Percentiles rank a stretch among this genome's conserved stretches.
These are phyloP conservation scores for Coriolopsis trogii DNA, from an alignment of 1,284 basidiomycete genomes.

Conservation along the genomic window DNA sequence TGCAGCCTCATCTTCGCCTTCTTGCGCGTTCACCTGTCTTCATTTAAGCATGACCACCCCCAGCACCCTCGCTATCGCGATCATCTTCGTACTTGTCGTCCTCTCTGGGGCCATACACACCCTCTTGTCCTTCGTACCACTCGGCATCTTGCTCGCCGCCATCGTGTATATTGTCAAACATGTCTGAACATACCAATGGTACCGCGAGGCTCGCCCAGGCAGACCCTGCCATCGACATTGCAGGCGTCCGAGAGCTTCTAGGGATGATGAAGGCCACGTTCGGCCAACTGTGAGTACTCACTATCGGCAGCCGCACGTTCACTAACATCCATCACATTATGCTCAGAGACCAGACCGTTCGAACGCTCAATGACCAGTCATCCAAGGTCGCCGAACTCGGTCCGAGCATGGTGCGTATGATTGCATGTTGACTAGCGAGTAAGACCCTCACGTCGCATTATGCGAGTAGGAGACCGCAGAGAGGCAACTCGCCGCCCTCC, in stretches of 20 bases:
- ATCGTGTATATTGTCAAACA: background rate
- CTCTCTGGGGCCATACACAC: slow-evolving; percentile 2
- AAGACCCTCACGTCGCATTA: background rate
- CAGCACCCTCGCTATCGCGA: slow-evolving; percentile 10
- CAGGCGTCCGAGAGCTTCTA: slow-evolving; percentile 24
- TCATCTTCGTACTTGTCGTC: slow-evolving; percentile 16
- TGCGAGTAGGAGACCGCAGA: slow-evolving; percentile 36
- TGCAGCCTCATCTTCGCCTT: background rate
- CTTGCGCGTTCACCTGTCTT: background rate
- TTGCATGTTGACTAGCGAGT: background rate
- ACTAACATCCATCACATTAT: background rate
- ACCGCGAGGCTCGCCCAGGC: background rate
- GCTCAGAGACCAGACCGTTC: slow-evolving; percentile 34
- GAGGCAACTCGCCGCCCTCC: slow-evolving; percentile 31
- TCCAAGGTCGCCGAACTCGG: slow-evolving; percentile 32
- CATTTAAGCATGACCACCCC: slow-evolving; percentile 13
- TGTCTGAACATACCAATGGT: background rate
- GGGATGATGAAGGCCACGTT: slow-evolving; percentile 26
- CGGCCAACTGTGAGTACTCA: slow-evolving; percentile 22
- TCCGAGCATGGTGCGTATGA: slow-evolving; percentile 33
- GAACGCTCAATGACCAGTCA: slow-evolving; percentile 35
- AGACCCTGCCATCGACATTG: slow-evolving; percentile 16
- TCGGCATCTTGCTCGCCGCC: slow-evolving; percentile 2
- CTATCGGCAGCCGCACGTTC: no score
- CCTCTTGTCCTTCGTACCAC: slow-evolving; percentile 9